Evolutionary conservation across 495 filamentous ascomycete genomes (phyloP), one percentile per base, ranked within the genome.

Genomic region (Annulohypoxylon nitens): DNA sequence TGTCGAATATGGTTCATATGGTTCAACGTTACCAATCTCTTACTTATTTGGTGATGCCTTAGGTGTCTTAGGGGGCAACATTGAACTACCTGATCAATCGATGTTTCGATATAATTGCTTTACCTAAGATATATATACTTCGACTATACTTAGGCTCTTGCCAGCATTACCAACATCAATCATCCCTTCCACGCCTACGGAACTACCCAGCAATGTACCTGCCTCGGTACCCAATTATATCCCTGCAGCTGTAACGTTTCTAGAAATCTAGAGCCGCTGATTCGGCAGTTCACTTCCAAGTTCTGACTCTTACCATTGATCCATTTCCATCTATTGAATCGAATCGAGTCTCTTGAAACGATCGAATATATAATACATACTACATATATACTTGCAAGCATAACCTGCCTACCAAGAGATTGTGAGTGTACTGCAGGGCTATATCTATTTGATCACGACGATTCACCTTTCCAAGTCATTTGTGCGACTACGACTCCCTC

Each of bases 161-260:
- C 54, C 4, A 37, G 20, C 33, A 43, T 33, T 14, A n/a, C 50
- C 3, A 61, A 36, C 55, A 45, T 43, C 57, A 41, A 8, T 37
- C 59, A 36, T 63, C 61, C 61, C 71, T 70, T 57, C 53, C 53
- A 16, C 66, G 54, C 65, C 50, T 69, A 50, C 54, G 41, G 41
- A 55, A 55, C 30, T 61, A 55, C 51, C 70, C 64, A 73, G 34
- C 53, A 54, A 60, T 30, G 11, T 48, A 70, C 60, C 57, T 51
- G 55, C 59, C 41, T 58, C 39, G 61, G 70, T 68, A 68, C 66
- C 63, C 67, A 68, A 74, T 72, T 20, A 67, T 62, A 71, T 64
- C 69, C 74, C 62, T 75, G 73, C 66, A 70, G 61, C 74, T 76
- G 76, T 75, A 78, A 78, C 76, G 76, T 78, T 76, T 76, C 76